Evolutionary conservation across 805 yeast species (phyloP), one percentile per base, ranked within the genome.

Genomic region (Myxozyma lipomycoides): DNA sequence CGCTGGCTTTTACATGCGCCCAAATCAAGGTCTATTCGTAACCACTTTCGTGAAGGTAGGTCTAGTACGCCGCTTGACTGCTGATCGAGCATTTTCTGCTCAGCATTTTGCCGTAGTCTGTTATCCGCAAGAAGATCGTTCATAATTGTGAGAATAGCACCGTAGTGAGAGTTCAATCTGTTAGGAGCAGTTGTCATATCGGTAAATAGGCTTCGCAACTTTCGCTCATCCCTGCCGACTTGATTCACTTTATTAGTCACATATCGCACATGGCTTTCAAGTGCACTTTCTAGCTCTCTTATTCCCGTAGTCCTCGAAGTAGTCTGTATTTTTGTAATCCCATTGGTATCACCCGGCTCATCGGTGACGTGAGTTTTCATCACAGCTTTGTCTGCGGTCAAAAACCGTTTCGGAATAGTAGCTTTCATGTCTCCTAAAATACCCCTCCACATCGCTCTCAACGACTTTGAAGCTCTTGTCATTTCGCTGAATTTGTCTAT

Each of bases 1-100:
- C 30, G 39, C 34, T 50, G 47, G 15, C 37, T n/a, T 21, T n/a
- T 24, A n/a, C 52, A 51, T 17, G 43, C 42, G 17, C 30, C 40
- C 22, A 43, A 12, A 3, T 46, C 46, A 15, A 36, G 28, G 10
- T n/a, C 39, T 40, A 41, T 3, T 12, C 15, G 12, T 17, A 25
- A 23, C 51, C 51, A 43, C 30, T 48, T 43, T 26, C 48, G 43
- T 12, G 30, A 22, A 10, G 51, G 48, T n/a, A 41, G 42, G 12
- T 28, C 32, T 7, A 9, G 12, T 7, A 12, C 32, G 32, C 32
- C 32, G 7, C 12, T 28, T 7, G 7, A 12, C 32, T 9, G 32
- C 12, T 28, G 32, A 9, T 12, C 12, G 32, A 12, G 12, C 12
- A 28, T 7, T 12, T 28, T 12, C 12, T 28, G 32, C 32, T 28